Percentiles rank a stretch among this genome's conserved stretches.
These are phyloP conservation scores for Boletus rubroflammeus DNA, from an alignment of 768 basidiomycete species.

Conservation along the genomic window DNA sequence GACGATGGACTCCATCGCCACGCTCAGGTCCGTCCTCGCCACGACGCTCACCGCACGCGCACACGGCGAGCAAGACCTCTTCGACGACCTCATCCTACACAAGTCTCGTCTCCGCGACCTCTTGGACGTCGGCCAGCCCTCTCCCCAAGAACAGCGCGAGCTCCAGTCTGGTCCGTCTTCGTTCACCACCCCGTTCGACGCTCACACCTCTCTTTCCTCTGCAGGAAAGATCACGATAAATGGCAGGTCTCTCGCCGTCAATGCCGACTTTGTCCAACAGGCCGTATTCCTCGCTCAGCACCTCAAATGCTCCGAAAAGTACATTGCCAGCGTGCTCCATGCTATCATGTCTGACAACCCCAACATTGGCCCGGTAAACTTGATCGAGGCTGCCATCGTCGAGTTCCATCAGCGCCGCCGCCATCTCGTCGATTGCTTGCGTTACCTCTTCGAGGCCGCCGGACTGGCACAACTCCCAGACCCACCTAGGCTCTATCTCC, in stretches of 20 bases:
- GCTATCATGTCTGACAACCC: slow-evolving; percentile 60
- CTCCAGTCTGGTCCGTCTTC: slow-evolving; percentile 56
- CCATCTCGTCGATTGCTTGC: slow-evolving; percentile 66
- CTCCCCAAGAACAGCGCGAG: slow-evolving; percentile 62
- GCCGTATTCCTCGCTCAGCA: slow-evolving; percentile 76
- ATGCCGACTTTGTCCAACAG: slow-evolving; percentile 75
- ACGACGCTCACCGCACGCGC: slow-evolving; percentile 45
- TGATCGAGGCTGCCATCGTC: slow-evolving; percentile 62
- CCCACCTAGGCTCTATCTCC: slow-evolving; percentile 45
- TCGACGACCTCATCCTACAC: slow-evolving; percentile 68
- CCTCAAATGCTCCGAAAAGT: slow-evolving; percentile 79
- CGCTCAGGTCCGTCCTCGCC: slow-evolving; percentile 52
- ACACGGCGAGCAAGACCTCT: slow-evolving; percentile 67
- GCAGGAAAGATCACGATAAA: slow-evolving; percentile 65
- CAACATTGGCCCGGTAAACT: slow-evolving; percentile 53
- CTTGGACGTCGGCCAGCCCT: slow-evolving; percentile 62
- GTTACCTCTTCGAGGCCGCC: slow-evolving; percentile 62
- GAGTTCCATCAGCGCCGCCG: slow-evolving; percentile 69
- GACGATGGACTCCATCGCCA: slow-evolving; percentile 56
- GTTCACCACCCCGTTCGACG: neutral
- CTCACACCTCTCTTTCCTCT: slow-evolving; percentile 6
- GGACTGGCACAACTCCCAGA: slow-evolving; percentile 44
- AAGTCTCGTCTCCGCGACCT: slow-evolving; percentile 59
- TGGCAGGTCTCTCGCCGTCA: slow-evolving; percentile 67
- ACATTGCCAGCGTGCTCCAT: slow-evolving; percentile 67